Conservation (phyloP, 75 land plant genomes). For the Sequoia sempervirens region DNA sequence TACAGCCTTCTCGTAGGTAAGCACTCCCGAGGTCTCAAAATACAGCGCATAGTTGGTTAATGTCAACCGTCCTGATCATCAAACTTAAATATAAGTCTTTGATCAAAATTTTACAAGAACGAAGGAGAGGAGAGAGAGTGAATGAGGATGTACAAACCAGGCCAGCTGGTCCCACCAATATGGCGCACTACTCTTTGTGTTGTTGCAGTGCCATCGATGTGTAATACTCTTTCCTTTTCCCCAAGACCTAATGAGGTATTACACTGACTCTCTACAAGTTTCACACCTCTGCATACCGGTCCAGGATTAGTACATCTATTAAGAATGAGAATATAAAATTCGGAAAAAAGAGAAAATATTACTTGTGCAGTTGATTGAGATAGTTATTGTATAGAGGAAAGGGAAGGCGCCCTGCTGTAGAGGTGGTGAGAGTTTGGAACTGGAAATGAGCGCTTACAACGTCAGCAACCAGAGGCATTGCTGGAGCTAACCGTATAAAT, state of each 20-base stretch:
- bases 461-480: conserved; percentile 73
- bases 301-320: background rate
- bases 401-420: conserved; percentile 66
- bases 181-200: conserved; percentile 70
- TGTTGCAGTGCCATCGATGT: conserved; percentile 59
- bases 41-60: conserved; percentile 67
- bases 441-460: conserved; percentile 66
- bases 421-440: conserved; percentile 71
- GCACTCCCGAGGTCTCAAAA: conserved; percentile 57
- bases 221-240: conserved; percentile 57
- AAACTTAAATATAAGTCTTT: background rate
- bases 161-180: conserved; percentile 70
- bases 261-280: conserved; percentile 5
- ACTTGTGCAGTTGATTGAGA: conserved; percentile 76
- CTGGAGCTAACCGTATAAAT: conserved; percentile 79
- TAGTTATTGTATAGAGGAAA: conserved; percentile 81
- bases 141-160: conserved; percentile 30
- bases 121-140: background rate
- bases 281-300: background rate
- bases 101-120: background rate
- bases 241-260: conserved; percentile 16
- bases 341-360: background rate
- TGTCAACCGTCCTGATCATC: conserved; percentile 58
- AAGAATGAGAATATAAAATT: background rate
- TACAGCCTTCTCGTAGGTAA: conserved; percentile 55